Evolutionary conservation across 2,329 filamentous ascomycete genomes (phyloP).

Genomic region (Sclerotinia nivalis): DNA sequence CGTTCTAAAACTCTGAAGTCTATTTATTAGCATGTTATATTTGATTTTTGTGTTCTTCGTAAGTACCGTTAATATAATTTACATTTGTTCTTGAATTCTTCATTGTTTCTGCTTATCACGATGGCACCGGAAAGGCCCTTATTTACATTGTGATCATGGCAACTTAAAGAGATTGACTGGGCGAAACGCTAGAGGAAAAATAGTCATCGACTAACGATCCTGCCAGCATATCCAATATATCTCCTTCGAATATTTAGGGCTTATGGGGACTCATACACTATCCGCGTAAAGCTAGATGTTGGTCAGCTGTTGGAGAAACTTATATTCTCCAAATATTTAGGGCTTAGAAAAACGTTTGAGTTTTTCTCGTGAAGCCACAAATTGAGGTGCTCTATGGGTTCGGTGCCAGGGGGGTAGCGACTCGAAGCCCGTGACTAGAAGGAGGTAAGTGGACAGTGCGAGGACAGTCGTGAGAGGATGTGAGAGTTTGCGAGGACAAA

Average conservation of each 20-base stretch:
- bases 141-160: background rate
- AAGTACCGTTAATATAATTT: background rate
- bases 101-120: background rate
- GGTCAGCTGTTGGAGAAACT: background rate
- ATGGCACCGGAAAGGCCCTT: background rate
- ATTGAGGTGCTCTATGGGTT: background rate
- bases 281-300: background rate
- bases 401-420: background rate
- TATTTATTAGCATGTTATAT: background rate
- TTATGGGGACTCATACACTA: background rate
- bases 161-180: background rate
- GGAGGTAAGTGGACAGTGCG: background rate
- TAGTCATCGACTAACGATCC: background rate
- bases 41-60: background rate
- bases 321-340: background rate
- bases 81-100: background rate
- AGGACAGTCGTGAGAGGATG: background rate
- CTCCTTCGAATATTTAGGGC: background rate
- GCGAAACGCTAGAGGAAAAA: background rate
- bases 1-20: background rate
- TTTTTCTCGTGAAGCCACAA: background rate
- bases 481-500: too few species aligned
- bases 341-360: background rate
- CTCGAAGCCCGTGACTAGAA: background rate
- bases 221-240: too few species aligned